Evolutionary conservation across 129 eudicot species (phyloP).

Genomic region (Tagetes erecta): DNA sequence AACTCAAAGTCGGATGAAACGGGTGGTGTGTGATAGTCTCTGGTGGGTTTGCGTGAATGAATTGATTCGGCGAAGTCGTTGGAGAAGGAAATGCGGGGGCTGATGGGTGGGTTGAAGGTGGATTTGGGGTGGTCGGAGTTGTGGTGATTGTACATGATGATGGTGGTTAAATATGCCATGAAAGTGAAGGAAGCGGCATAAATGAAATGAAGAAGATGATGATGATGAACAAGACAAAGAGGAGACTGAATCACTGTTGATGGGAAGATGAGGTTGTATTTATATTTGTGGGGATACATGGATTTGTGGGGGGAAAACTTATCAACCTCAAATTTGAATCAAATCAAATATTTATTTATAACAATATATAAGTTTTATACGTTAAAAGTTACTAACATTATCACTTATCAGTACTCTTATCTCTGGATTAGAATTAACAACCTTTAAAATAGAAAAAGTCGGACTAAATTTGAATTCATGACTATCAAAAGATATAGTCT

Average conservation of each 20-base stretch:
- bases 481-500: no score
- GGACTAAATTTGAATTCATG: no score
- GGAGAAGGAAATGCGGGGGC: constrained; percentile 90
- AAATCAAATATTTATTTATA: constrained; percentile 1
- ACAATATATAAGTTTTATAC: no score
- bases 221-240: constrained; percentile 27
- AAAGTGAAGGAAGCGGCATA: constrained; percentile 33
- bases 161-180: constrained; percentile 31
- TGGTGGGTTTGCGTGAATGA: constrained; percentile 31
- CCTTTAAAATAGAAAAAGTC: no score
- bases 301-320: constrained; percentile 32
- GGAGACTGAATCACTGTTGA: constrained; percentile 35
- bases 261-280: constrained; percentile 40
- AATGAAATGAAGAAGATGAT: constrained; percentile 23
- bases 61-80: constrained; percentile 69
- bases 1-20: constrained; percentile 84
- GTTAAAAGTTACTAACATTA: no score
- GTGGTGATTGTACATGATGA: constrained; percentile 32
- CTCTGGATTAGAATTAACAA: no score
- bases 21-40: constrained; percentile 42
- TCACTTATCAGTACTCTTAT: no score
- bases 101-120: constrained; percentile 40
- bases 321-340: constrained; percentile 37
- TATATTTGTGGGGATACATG: constrained; percentile 40
- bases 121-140: constrained; percentile 43